Percentiles rank a stretch among this genome's conserved stretches.
These are phyloP conservation scores for Zymoseptoria passerinii DNA, from an alignment of 2,329 filamentous ascomycete genomes.

Conservation along the genomic window DNA sequence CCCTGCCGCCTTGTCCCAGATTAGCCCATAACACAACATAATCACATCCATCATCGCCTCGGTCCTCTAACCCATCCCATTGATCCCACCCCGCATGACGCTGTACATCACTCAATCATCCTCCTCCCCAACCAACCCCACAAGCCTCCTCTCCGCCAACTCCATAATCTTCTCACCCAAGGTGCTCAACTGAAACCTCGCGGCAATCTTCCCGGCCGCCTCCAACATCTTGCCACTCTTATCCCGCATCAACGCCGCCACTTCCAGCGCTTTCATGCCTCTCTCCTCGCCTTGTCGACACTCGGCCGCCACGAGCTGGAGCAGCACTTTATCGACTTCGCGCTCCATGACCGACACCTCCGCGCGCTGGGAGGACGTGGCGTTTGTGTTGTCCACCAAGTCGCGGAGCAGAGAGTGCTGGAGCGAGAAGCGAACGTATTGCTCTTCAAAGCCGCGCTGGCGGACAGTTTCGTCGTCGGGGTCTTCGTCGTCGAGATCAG, in stretches of 20 bases:
- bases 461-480: constrained; percentile 34
- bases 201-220: constrained; percentile 80
- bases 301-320: constrained; percentile 82
- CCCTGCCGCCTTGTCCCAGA: neutral
- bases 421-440: constrained; percentile 67
- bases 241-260: constrained; percentile 80
- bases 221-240: constrained; percentile 82
- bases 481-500: constrained; percentile 33
- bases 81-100: neutral
- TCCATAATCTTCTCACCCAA: constrained; percentile 87
- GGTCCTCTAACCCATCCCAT: neutral
- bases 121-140: constrained; percentile 53
- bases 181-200: constrained; percentile 70
- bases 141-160: constrained; percentile 62
- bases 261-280: constrained; percentile 89
- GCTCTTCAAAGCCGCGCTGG: constrained; percentile 63
- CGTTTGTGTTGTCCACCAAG: constrained; percentile 58
- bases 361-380: constrained; percentile 55
- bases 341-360: constrained; percentile 65
- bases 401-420: constrained; percentile 68
- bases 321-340: constrained; percentile 79
- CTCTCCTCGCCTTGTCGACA: constrained; percentile 88
- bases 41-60: neutral
- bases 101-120: constrained; percentile 15
- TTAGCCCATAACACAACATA: neutral